These are phyloP conservation scores for Trichophyton mentagrophytes DNA, from an alignment of 2,329 filamentous ascomycete genomes.

Conservation along the genomic window DNA sequence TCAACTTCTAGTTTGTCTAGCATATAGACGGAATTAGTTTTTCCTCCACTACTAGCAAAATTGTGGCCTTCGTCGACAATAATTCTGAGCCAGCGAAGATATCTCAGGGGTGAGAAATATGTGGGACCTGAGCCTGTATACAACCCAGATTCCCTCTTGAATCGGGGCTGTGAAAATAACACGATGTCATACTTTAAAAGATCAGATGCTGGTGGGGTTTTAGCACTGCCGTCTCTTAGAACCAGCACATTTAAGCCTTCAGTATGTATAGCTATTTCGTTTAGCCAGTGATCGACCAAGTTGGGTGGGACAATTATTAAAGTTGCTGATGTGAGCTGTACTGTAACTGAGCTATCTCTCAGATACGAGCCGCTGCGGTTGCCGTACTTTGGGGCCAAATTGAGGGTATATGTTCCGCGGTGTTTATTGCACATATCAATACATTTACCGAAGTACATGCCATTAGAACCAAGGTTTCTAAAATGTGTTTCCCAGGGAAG, in stretches of 20 bases:
- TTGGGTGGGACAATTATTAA: slow-evolving; percentile 74
- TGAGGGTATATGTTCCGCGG: slow-evolving; percentile 47
- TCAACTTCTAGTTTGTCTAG: slow-evolving; percentile 47
- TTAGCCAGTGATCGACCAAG: slow-evolving; percentile 68
- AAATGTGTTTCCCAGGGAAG: slow-evolving; percentile 60
- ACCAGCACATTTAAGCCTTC: slow-evolving; percentile 52
- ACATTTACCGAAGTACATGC: slow-evolving; percentile 43
- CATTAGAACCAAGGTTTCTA: slow-evolving; percentile 36
- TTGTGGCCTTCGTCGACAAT: slow-evolving; percentile 89
- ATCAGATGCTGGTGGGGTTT: slow-evolving; percentile 45
- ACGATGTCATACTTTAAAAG: slow-evolving; percentile 61
- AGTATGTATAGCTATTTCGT: slow-evolving; percentile 70
- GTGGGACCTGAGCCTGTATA: slow-evolving; percentile 27
- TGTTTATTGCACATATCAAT: slow-evolving; percentile 45
- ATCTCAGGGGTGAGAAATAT: slow-evolving; percentile 51
- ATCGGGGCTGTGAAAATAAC: slow-evolving; percentile 60
- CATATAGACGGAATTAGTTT: slow-evolving; percentile 46
- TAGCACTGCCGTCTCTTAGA: slow-evolving; percentile 40
- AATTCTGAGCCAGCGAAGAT: slow-evolving; percentile 71
- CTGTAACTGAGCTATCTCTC: background rate
- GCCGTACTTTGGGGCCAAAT: slow-evolving; percentile 29
- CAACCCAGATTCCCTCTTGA: slow-evolving; percentile 50
- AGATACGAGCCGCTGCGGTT: slow-evolving; percentile 32
- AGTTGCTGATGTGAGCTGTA: slow-evolving; percentile 41
- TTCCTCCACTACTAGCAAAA: slow-evolving; percentile 54